Base-by-base conservation (phyloP, 805 yeast genomes). In the Blastobotrys muscicola region DNA sequence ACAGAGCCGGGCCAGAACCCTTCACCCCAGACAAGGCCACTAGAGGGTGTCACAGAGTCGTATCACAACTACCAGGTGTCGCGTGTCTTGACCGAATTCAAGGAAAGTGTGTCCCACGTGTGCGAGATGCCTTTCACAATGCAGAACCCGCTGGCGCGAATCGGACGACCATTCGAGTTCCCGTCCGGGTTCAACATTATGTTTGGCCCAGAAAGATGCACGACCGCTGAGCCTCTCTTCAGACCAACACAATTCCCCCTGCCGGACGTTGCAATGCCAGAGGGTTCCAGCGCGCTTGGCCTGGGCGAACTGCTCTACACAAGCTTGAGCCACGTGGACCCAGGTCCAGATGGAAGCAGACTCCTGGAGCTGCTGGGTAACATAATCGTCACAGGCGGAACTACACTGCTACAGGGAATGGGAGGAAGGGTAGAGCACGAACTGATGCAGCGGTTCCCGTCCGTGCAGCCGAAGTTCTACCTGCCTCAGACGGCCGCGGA, bases 181-280 rank as follows among this genome's bases (percentile, higher is more conserved):
- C 83, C 85, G 8, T 71, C 72, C 49, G 78, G 78, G 3, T 57
- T 64, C 38, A 67, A 68, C 45, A 52, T 75, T 37, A 63, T 66
- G 10, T 67, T 78, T 41, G 74, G 74, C 6, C 63, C 69, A 33
- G 82, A 81, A 44, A 72, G 80, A 47, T 63, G 69, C 44, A 60
- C 71, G 33, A 62, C 80, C 39, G 65, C 80, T 6, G 94, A 85
- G 62, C 78, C 85, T 5, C 59, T 85, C 42, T 83, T 85, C 66
- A 74, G 76, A 45, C 94, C 94, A 2, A 63, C 68, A 15, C 63
- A 65, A 29, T 71, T 70, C 51, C 68, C 71, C 13, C 57, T 77
- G 26, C 74, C 76, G 2, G 63, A 55, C 32, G 54, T 64, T 26
- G 59, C 61, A 1, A 65, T 70, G 30, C 67, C 67, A 12, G 74